Base-by-base conservation (phyloP, 2,329 filamentous ascomycete species). In the Epichloe bromicola region DNA sequence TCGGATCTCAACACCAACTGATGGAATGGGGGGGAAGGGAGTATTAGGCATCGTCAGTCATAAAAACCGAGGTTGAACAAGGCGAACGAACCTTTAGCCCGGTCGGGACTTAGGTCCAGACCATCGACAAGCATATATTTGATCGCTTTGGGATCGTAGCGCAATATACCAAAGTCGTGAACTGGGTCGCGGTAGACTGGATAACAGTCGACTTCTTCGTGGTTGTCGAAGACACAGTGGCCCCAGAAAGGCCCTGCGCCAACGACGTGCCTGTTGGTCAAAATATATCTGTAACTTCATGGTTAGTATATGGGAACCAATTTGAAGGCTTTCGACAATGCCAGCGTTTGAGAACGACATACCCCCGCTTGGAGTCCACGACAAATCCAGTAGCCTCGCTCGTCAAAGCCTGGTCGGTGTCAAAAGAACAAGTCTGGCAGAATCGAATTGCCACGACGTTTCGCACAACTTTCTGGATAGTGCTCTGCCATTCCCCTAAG, bases 361-460 rank as follows among this genome's bases (percentile, higher is more conserved):
- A 85, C 66, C 93, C 93, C 66, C 81, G 82, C 70, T 95, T 85
- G 5, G 93, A 88, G 70, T 98, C 93, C 23, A 98, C 93, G 15
- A 98, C 90, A 64, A 98, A 98, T 7, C 93, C 93, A 0, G 93
- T 98, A 3, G 93, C 93, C 71, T 98, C 93, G 61, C 89, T 96
- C 17, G 88, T 88, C 66, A 95, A 78, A 6, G 93, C 93, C 30
- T 88, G 74, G 60, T 98, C 93, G n/a, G 93, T 97, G 67, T 98
- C 93, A 66, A 98, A 98, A 23, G 91, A 90, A 66, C 88, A 95
- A 0, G 93, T 96, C 74, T 96, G 89, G 66, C 91, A 97, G 72
- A 98, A 98, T 58, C 95, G 86, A 61, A 98, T 97, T n/a, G 91
- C 95, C 47, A 98, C 93, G 17, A 97, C 93, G 59, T 90, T 95